phyloP scores from a whole-genome alignment of 352 stramenopile genomes.

The Aphanomyces invadans region DNA sequence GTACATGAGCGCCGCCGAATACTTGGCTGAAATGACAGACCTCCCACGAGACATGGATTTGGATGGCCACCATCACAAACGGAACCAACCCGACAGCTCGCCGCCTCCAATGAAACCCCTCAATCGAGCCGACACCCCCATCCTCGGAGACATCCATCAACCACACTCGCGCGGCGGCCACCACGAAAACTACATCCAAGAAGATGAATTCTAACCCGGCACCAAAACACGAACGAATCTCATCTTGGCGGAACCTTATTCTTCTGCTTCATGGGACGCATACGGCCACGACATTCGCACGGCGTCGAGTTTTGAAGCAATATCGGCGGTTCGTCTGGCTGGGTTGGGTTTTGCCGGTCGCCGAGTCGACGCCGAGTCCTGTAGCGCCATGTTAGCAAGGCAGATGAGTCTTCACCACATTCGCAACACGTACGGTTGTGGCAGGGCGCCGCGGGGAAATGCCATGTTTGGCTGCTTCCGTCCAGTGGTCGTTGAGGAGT shows the following conservation, averaged over 20 bases:
- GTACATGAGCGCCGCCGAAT: slow-evolving; percentile 83
- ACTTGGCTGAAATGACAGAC: slow-evolving; percentile 52
- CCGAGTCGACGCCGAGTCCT: neutral
- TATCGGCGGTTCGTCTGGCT: neutral
- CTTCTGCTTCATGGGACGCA: slow-evolving; percentile 7
- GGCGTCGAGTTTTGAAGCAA: slow-evolving; percentile 43
- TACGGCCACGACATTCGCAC: slow-evolving; percentile 68
- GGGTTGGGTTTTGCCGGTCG: neutral
- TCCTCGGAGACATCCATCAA: neutral
- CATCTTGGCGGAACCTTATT: neutral
- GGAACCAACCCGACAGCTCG: neutral
- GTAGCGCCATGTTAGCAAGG: neutral
- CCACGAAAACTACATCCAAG: neutral
- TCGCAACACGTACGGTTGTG: neutral
- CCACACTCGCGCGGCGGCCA: too few relatives aligned
- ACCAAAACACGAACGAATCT: slow-evolving; percentile 15
- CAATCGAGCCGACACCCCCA: neutral
- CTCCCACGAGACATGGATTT: slow-evolving; percentile 13
- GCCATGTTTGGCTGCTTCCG: slow-evolving; percentile 5
- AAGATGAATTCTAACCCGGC: slow-evolving; percentile 65
- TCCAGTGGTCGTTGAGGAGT: neutral
- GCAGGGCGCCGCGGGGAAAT: neutral
- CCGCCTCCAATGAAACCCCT: slow-evolving; percentile 23
- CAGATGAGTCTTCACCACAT: neutral
- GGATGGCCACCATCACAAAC: neutral